These are phyloP conservation scores for Starmerella sp. DNA, from an alignment of 805 yeast genomes.

Conservation along the genomic window DNA sequence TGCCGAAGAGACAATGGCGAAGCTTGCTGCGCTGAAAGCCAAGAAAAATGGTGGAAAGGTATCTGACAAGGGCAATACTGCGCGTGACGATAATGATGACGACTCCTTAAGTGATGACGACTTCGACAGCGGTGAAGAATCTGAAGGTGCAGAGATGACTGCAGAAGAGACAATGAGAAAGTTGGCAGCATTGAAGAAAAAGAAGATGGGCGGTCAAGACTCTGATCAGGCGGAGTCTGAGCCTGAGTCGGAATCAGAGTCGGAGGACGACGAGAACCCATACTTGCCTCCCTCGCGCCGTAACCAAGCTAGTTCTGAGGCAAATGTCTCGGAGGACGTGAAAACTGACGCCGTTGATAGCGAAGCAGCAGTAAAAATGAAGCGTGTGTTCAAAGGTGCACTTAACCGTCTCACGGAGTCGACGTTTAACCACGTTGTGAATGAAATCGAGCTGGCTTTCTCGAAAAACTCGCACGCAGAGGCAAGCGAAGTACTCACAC, in stretches of 20 bases:
- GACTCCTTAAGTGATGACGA: conserved; percentile 4
- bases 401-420: conserved; percentile 84
- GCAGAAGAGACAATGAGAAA: conserved; percentile 24
- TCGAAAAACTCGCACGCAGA: conserved; percentile 59
- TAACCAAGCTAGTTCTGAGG: conserved; percentile 27
- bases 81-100: not conserved
- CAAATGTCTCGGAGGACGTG: conserved; percentile 35
- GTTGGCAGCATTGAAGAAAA: conserved; percentile 22
- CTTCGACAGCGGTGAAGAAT: not conserved
- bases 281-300: conserved; percentile 87
- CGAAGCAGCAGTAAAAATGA: conserved; percentile 32
- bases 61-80: not conserved
- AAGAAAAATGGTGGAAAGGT: not conserved
- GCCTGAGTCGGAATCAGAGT: conserved; percentile 15
- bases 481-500: conserved; percentile 62
- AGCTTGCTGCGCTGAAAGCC: conserved; percentile 23
- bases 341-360: conserved; percentile 18
- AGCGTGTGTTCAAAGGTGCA: conserved; percentile 64
- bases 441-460: conserved; percentile 55
- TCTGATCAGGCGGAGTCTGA: conserved; percentile 8
- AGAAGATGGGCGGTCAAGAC: not conserved
- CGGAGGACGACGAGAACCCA: conserved; percentile 27
- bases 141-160: conserved; percentile 12
- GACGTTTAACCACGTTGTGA: conserved; percentile 58
- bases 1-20: conserved; percentile 24